Evolutionary conservation across 176 grass and related monocot species (phyloP).

Genomic region (Chrysopogon serrulatus): DNA sequence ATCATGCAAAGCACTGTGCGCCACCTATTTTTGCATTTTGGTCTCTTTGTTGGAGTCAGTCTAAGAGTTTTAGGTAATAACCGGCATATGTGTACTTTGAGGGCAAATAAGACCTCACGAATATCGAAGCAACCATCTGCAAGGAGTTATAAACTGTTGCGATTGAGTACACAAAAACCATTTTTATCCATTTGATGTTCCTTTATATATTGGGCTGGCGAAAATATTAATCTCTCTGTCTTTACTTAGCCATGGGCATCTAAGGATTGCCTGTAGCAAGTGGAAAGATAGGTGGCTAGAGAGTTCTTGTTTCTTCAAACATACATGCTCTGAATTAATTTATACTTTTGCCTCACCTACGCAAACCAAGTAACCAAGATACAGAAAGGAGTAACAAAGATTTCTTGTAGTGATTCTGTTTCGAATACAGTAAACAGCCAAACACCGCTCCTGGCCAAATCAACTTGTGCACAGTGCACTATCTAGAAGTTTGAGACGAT

Average conservation of each 20-base stretch:
- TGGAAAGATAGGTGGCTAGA: background rate
- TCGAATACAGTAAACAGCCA: background rate
- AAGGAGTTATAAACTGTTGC: no score
- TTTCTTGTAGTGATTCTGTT: background rate
- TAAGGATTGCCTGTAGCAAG: background rate
- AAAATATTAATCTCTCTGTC: background rate
- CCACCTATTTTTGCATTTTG: no score
- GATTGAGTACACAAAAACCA: no score
- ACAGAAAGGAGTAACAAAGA: background rate
- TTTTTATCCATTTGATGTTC: background rate
- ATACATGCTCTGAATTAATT: background rate
- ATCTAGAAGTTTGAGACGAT: background rate
- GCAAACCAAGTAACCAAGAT: background rate
- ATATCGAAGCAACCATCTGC: no score
- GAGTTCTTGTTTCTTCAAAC: background rate
- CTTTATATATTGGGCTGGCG: background rate
- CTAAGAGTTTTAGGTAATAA: no score
- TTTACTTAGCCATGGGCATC: background rate
- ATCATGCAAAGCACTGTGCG: no score
- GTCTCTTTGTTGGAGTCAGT: no score
- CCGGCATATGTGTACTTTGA: no score
- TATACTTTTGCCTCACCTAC: background rate
- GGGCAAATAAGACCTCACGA: no score
- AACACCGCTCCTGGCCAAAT: background rate
- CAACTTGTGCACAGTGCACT: background rate